A percentile compares a stretch with the other conserved stretches of the same genome.
Conservation (phyloP, 148 eudicot species). For the Camellia japonica region DNA sequence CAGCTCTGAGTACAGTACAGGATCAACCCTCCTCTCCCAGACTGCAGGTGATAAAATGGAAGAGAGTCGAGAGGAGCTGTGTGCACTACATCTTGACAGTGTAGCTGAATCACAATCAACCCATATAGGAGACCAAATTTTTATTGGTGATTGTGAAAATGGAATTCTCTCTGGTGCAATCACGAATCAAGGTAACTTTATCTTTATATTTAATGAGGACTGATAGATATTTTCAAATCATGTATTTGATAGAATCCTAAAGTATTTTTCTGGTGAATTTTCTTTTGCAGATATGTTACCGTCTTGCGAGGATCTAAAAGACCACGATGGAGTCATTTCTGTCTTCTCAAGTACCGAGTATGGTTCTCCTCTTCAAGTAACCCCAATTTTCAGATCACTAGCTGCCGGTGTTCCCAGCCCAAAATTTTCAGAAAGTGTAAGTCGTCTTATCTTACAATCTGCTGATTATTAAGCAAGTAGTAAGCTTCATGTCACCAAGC, state of each 20-base stretch:
- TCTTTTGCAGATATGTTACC: slow-evolving; percentile 31
- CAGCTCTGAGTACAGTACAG: slow-evolving; percentile 84
- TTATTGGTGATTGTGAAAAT: slow-evolving; percentile 36
- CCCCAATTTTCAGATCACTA: slow-evolving; percentile 72
- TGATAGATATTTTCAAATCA: background rate
- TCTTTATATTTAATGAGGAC: background rate
- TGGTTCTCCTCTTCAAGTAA: slow-evolving; percentile 74
- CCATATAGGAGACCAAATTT: slow-evolving; percentile 27
- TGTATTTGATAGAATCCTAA: background rate
- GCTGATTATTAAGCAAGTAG: background rate
- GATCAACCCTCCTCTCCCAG: slow-evolving; percentile 51
- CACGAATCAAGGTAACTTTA: slow-evolving; percentile 38
- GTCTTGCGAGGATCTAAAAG: slow-evolving; percentile 23
- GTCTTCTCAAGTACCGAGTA: slow-evolving; percentile 46
- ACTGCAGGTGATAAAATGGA: slow-evolving; percentile 48
- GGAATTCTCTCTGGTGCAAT: slow-evolving; percentile 30
- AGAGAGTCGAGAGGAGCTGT: slow-evolving; percentile 45
- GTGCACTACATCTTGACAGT: slow-evolving; percentile 41
- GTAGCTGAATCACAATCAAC: slow-evolving; percentile 35
- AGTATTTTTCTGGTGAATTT: background rate
- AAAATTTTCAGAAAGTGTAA: slow-evolving; percentile 96
- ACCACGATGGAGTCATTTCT: slow-evolving; percentile 25
- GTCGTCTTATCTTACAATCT: slow-evolving; percentile 28
- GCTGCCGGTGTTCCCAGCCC: slow-evolving; percentile 91
- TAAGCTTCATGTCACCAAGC: background rate